Conservation (phyloP, 2,329 filamentous ascomycete species). For the Achaetomium macrosporum region DNA sequence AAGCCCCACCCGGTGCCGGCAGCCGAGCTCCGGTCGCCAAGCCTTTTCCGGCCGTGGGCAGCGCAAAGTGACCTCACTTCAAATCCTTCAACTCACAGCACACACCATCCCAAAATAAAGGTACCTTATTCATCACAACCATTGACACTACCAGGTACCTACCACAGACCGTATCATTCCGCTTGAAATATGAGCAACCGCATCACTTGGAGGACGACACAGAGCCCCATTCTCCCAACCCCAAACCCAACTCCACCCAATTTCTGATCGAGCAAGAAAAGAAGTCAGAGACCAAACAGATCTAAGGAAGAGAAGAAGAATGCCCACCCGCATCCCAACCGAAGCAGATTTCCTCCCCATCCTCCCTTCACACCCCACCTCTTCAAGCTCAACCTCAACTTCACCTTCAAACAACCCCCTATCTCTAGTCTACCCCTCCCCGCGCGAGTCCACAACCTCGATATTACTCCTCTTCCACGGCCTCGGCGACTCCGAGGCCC, state of each 20-base stretch:
- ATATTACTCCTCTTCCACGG: conserved; percentile 79
- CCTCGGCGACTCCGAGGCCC: conserved; percentile 66
- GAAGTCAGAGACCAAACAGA: neutral
- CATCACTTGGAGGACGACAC: neutral
- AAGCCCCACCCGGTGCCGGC: no score
- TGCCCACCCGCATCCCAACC: conserved; percentile 46
- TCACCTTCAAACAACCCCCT: neutral
- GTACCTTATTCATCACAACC: no score
- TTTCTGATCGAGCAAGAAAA: neutral
- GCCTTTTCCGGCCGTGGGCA: no score
- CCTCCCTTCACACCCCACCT: conserved; percentile 34
- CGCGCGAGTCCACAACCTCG: conserved; percentile 60
- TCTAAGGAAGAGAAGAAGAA: conserved; percentile 21
- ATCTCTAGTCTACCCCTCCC: conserved; percentile 20
- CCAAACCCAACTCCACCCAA: neutral
- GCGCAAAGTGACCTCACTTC: no score
- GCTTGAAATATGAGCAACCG: no score
- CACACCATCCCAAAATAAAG: no score
- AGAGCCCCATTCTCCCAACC: neutral
- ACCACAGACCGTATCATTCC: no score
- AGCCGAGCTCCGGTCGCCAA: no score
- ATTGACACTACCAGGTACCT: no score
- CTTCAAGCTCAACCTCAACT: conserved; percentile 32
- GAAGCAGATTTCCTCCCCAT: conserved; percentile 42
- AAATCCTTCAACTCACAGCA: no score